Evolutionary conservation across 495 filamentous ascomycete species (phyloP).

Genomic region (Hyphodiscus hymeniophilus): DNA sequence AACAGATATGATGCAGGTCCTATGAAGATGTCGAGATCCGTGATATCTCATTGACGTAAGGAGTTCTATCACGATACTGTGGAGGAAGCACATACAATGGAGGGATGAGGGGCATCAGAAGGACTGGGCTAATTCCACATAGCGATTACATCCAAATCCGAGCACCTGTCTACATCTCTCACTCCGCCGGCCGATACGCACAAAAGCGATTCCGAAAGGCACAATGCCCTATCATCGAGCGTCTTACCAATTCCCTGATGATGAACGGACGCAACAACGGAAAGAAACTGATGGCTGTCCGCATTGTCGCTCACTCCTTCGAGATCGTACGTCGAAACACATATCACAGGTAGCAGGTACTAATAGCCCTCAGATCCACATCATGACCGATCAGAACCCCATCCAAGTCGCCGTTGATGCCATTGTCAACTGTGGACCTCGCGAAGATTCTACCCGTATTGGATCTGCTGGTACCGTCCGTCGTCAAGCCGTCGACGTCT

Average conservation of each 20-base stretch:
- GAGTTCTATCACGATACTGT: conserved; percentile 15
- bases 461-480: conserved; percentile 98
- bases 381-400: conserved; percentile 99
- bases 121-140: conserved; percentile 22
- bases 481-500: conserved; percentile 99
- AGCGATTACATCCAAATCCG: conserved; percentile 99
- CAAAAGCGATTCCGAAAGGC: conserved; percentile 99
- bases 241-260: conserved; percentile 99
- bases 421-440: conserved; percentile 99
- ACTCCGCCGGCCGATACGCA: conserved; percentile 97
- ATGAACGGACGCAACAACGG: conserved; percentile 99
- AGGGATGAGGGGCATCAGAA: neutral
- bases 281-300: conserved; percentile 99
- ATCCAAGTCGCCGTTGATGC: conserved; percentile 99
- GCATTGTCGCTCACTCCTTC: conserved; percentile 97
- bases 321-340: conserved; percentile 73
- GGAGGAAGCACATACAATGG: neutral
- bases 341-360: neutral
- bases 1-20: conserved; percentile 38
- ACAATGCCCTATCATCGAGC: conserved; percentile 99
- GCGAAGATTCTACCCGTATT: conserved; percentile 99
- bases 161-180: conserved; percentile 93
- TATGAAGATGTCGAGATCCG: conserved; percentile 99
- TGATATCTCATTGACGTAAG: conserved; percentile 99
- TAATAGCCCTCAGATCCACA: conserved; percentile 68